Base-by-base conservation (phyloP, 352 stramenopile species). In the Globisporangium middletonii region DNA sequence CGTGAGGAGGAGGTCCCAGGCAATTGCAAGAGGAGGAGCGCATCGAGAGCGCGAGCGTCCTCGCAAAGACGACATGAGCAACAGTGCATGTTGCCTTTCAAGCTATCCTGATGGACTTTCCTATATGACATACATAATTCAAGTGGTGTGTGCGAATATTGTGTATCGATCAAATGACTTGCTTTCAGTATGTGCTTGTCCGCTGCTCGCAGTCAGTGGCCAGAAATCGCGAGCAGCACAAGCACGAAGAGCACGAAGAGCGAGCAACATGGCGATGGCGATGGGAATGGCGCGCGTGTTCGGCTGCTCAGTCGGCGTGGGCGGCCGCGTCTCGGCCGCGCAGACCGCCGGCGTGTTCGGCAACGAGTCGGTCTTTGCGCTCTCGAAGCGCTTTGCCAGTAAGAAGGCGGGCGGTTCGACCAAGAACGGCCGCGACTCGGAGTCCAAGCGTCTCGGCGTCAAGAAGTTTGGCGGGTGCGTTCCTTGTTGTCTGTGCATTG, bases 401-500 rank as follows among this genome's bases (percentile, higher is more conserved):
- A 99, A 99, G 78, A 99, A 99, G 70, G 91, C 95, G 4, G 96
- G 94, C 35, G 97, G 97, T 44, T 98, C 92, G 5, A 96, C 91
- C n/a, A 98, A 96, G 68, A 99, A 99, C 73, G 96, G 97, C 23
- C 83, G 97, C 53, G 96, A 99, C 72, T 99, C 95, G 16, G 79
- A 94, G 64, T 98, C 96, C 43, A 96, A 98, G 75, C 87, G 97
- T 53, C 79, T 99, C 45, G 97, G 97, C 57, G 86, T 99, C 63
- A 99, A 99, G 76, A 96, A 98, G 53, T 98, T 95, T 68, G 94
- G 92, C 60, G 93, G 90, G 80, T 93, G 59, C 64, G 72, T 65
- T 19, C 9, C 13, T 49, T 35, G 30, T 3, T 60, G 33, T 51
- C 35, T 0, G 2, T 45, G 41, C 50, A 15, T 57, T 18, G 48